Conservation (phyloP, 2,329 filamentous ascomycete species). For the Lasiodiplodia sp. region DNA sequence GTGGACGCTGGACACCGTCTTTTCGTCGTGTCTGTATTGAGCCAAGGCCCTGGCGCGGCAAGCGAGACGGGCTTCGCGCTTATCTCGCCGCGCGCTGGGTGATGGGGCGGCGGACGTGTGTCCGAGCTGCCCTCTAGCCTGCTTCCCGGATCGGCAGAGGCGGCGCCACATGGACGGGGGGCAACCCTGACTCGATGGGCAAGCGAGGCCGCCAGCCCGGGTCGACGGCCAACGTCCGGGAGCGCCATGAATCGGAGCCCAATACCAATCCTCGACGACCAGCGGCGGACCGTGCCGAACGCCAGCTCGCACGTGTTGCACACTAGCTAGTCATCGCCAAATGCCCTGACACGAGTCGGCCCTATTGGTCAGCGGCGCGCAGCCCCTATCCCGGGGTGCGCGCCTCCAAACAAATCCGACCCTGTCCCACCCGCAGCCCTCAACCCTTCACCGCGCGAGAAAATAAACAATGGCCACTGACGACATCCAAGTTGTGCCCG, state of each 20-base stretch:
- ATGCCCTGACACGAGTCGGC: conserved; percentile 9
- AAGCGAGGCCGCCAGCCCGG: conserved; percentile 10
- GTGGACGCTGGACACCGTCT: conserved; percentile 9
- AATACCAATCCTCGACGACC: not conserved
- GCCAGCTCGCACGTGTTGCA: not conserved
- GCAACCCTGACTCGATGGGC: not conserved
- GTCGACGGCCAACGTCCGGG: not conserved
- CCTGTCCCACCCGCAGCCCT: conserved; percentile 1
- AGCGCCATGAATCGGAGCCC: conserved; percentile 5
- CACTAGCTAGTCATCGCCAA: conserved; percentile 7
- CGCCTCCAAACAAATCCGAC: not conserved
- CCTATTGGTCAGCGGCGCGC: conserved; percentile 5
- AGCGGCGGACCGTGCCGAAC: conserved; percentile 22
- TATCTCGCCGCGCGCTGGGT: not conserved
- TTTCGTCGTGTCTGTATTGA: not conserved
- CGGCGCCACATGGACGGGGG: no score
- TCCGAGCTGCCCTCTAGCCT: not conserved
- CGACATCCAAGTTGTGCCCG: conserved; percentile 17
- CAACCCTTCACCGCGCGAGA: not conserved
- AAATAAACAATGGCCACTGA: conserved; percentile 11
- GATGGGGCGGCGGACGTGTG: not conserved
- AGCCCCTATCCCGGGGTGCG: conserved; percentile 15
- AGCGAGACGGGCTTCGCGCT: not conserved
- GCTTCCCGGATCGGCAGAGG: not conserved
- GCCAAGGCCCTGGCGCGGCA: no score